Percentiles rank a stretch among this genome's conserved stretches.
Conservation (phyloP, 345 rosid species). For the Cardamine chenopodiifolia region DNA sequence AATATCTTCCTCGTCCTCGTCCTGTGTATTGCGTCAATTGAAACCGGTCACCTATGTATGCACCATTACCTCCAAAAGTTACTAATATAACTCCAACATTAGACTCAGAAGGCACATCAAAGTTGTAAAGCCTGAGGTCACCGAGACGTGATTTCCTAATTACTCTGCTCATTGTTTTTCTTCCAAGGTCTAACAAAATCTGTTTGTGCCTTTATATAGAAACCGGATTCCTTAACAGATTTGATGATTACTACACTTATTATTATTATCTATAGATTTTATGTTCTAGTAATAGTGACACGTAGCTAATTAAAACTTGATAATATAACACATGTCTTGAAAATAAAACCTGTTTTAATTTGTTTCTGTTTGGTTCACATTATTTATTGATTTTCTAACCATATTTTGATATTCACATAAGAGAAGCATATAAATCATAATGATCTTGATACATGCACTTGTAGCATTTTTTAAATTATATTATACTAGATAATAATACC, state of each 20-base stretch:
- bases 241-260: background rate
- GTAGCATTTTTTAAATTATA: background rate
- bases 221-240: background rate
- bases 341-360: background rate
- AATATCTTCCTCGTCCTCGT: background rate
- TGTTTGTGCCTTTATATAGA: background rate
- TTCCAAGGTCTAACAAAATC: background rate
- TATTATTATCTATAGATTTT: background rate
- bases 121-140: conserved; percentile 4
- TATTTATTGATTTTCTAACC: background rate
- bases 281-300: background rate
- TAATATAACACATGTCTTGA: background rate
- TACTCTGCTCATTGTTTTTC: background rate
- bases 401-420: background rate
- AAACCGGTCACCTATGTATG: background rate
- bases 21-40: background rate
- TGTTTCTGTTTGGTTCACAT: background rate
- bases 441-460: background rate
- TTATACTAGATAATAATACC: background rate
- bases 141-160: conserved; percentile 13
- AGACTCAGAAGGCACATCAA: conserved; percentile 12
- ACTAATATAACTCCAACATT: background rate
- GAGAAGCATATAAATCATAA: background rate
- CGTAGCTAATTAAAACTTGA: background rate
- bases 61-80: background rate